These are phyloP conservation scores for Serendipita sp. DNA, from an alignment of 768 basidiomycete genomes.

Conservation along the genomic window DNA sequence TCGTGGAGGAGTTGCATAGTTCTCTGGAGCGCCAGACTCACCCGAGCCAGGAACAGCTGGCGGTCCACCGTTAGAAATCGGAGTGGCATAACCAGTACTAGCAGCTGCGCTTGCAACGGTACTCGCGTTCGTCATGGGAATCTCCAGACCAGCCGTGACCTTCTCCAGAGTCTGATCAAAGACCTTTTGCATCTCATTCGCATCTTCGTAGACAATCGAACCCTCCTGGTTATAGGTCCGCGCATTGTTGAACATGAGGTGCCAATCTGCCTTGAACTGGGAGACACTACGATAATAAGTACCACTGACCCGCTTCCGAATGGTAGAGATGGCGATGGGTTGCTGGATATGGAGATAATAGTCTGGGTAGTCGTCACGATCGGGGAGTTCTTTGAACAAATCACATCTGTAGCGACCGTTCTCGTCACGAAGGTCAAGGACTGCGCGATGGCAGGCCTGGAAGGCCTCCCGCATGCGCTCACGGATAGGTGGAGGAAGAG, in stretches of 20 bases:
- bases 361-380: constrained; percentile 70
- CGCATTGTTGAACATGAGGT: constrained; percentile 87
- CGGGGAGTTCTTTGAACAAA: constrained; percentile 76
- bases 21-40: neutral
- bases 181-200: constrained; percentile 85
- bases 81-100: neutral
- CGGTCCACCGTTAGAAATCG: neutral
- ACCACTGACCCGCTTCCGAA: constrained; percentile 58
- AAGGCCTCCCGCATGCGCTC: constrained; percentile 75
- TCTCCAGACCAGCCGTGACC: constrained; percentile 51
- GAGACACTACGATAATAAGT: constrained; percentile 59
- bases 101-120: neutral
- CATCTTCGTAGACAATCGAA: constrained; percentile 88
- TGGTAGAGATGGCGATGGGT: constrained; percentile 76
- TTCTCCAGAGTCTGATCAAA: constrained; percentile 59
- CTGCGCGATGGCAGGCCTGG: constrained; percentile 57
- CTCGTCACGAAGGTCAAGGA: constrained; percentile 52
- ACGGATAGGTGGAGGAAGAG: constrained; percentile 30
- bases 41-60: neutral
- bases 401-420: constrained; percentile 69
- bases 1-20: neutral
- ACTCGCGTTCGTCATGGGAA: constrained; percentile 42
- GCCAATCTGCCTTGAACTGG: constrained; percentile 63
- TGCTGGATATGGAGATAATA: constrained; percentile 79
- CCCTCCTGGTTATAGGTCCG: constrained; percentile 88